Conservation (phyloP, 148 eudicot species). For the Fallopia convolvulus region DNA sequence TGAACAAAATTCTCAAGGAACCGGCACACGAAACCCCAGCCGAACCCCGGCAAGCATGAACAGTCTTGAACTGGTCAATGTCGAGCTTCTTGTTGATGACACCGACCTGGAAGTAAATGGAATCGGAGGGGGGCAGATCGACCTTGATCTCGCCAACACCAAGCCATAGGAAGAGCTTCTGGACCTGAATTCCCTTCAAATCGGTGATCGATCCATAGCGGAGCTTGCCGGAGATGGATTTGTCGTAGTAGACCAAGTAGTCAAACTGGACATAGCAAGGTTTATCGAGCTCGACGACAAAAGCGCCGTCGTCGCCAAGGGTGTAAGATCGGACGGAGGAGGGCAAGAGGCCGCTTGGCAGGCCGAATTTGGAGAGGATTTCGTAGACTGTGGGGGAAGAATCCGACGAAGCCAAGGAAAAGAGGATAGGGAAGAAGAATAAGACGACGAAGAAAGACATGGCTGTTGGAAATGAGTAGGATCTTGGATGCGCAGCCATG, state of each 20-base stretch:
- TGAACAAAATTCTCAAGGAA: constrained; percentile 11
- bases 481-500: constrained; percentile 17
- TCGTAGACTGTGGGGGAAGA: constrained; percentile 43
- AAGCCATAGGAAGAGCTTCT: constrained; percentile 49
- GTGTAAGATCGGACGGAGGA: constrained; percentile 46
- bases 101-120: constrained; percentile 64
- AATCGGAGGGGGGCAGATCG: constrained; percentile 67
- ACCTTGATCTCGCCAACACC: constrained; percentile 65
- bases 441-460: constrained; percentile 12
- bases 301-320: constrained; percentile 44
- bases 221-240: constrained; percentile 41
- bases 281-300: constrained; percentile 34
- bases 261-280: constrained; percentile 64
- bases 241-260: constrained; percentile 54
- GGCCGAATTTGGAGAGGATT: constrained; percentile 47
- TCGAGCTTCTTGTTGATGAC: constrained; percentile 57
- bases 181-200: constrained; percentile 53
- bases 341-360: constrained; percentile 63
- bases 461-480: constrained; percentile 4
- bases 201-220: constrained; percentile 51
- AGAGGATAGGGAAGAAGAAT: constrained; percentile 5
- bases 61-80: constrained; percentile 43
- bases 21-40: constrained; percentile 11
- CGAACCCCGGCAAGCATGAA: constrained; percentile 39
- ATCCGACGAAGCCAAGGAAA: constrained; percentile 1